phyloP scores from a whole-genome alignment of 257 asterid genomes.

The Nicotiana sylvestris region DNA sequence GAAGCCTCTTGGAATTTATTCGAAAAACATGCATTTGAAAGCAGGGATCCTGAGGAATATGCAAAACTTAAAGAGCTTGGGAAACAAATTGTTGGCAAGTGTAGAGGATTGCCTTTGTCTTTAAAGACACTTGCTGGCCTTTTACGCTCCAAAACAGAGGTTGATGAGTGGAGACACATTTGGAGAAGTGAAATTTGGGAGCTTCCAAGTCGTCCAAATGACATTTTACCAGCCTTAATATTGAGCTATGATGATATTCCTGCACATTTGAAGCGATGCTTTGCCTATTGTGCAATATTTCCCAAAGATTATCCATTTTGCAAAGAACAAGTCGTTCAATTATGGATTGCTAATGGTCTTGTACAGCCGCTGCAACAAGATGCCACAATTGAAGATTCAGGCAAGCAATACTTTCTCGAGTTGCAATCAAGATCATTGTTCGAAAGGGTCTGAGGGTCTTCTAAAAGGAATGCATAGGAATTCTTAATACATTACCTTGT shows the following conservation, averaged over 20 bases:
- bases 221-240: neutral
- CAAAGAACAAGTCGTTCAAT: too few species aligned
- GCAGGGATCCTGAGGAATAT: neutral
- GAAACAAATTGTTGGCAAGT: neutral
- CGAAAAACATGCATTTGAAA: neutral
- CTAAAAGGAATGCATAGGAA: neutral
- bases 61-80: neutral
- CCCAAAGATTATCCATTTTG: too few species aligned
- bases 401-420: too few species aligned
- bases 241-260: conserved; percentile 15
- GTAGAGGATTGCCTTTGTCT: conserved; percentile 8
- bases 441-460: neutral
- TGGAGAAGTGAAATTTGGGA: neutral
- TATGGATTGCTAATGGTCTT: too few species aligned
- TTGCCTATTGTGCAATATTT: too few species aligned
- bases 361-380: too few species aligned
- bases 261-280: neutral
- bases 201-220: neutral
- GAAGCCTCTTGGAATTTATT: neutral
- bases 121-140: neutral
- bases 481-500: conserved; percentile 17
- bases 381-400: too few species aligned
- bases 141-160: neutral
- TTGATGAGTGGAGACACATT: neutral
- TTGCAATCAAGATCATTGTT: neutral